Conservation (phyloP, 2,329 filamentous ascomycete genomes). For the Rutstroemia sp. region DNA sequence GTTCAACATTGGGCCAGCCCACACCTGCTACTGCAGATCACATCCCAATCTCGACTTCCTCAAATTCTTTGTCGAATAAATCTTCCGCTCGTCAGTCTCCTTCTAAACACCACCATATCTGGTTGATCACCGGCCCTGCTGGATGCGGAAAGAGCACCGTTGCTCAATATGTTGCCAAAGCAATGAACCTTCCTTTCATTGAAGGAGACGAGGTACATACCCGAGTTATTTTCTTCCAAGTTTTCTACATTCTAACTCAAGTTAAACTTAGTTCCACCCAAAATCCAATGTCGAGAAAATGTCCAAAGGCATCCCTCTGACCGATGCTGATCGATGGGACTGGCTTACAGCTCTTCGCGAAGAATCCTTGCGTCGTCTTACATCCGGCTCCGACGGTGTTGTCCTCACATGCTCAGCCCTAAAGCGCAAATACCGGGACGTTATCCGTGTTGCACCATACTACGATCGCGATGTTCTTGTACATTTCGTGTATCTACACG, state of each 20-base stretch:
- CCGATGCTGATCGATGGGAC: constrained; percentile 93
- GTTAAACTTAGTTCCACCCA: constrained; percentile 56
- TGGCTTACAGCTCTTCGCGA: constrained; percentile 79
- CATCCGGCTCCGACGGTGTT: constrained; percentile 58
- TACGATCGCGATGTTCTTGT: constrained; percentile 66
- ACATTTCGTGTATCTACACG: constrained; percentile 88
- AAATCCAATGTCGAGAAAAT: constrained; percentile 85
- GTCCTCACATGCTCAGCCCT: constrained; percentile 93
- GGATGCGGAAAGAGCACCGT: constrained; percentile 76
- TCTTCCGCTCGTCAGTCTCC: constrained; percentile 14
- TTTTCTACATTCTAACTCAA: neutral
- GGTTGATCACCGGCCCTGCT: constrained; percentile 72
- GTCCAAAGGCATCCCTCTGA: constrained; percentile 73
- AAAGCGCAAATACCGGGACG: constrained; percentile 95
- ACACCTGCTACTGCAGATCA: constrained; percentile 21
- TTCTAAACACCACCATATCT: constrained; percentile 55
- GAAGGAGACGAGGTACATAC: constrained; percentile 68
- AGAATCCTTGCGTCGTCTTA: constrained; percentile 50
- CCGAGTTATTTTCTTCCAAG: neutral
- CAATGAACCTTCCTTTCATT: constrained; percentile 61
- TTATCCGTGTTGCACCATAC: constrained; percentile 74
- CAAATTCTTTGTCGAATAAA: constrained; percentile 16
- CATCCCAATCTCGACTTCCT: constrained; percentile 14
- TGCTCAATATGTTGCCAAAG: constrained; percentile 54
- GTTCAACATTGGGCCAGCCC: constrained; percentile 21